Evolutionary conservation across 495 filamentous ascomycete species (phyloP).

Genomic region (Zalerion maritima): DNA sequence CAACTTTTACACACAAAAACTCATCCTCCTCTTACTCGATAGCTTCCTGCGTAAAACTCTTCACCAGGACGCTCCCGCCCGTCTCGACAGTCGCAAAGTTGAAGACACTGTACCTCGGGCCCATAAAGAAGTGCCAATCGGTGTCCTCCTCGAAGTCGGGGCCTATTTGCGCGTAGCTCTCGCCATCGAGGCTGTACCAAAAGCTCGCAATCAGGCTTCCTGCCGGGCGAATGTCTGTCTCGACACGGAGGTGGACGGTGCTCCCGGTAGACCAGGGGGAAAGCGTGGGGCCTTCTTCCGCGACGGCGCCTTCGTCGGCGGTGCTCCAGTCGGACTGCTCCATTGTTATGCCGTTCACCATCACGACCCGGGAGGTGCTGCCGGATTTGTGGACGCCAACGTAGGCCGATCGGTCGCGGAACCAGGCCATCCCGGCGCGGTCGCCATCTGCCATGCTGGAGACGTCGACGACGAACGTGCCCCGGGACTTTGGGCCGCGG

Average conservation of each 20-base stretch:
- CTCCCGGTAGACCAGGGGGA: slow-evolving; percentile 7
- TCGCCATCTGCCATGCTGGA: slow-evolving; percentile 35
- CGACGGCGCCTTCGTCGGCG: slow-evolving; percentile 20
- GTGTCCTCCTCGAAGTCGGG: slow-evolving; percentile 25
- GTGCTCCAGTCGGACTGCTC: slow-evolving; percentile 24
- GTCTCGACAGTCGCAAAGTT: slow-evolving; percentile 39
- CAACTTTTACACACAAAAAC: too few species aligned
- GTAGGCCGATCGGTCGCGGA: slow-evolving; percentile 37
- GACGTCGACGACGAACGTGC: slow-evolving; percentile 32
- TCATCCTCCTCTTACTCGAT: too few species aligned
- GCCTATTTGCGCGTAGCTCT: slow-evolving; percentile 28
- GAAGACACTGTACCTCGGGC: slow-evolving; percentile 43
- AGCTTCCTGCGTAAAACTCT: slow-evolving; percentile 15
- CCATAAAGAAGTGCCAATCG: slow-evolving; percentile 36
- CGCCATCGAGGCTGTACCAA: slow-evolving; percentile 37
- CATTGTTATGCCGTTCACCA: slow-evolving; percentile 15
- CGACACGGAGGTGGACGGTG: slow-evolving; percentile 28
- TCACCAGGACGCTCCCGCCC: slow-evolving; percentile 32
- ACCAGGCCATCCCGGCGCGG: slow-evolving; percentile 31
- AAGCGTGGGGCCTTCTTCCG: slow-evolving; percentile 14
- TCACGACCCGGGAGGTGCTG: slow-evolving; percentile 9
- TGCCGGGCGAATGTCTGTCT: slow-evolving; percentile 25
- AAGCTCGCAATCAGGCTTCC: slow-evolving; percentile 20
- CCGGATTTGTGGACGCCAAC: slow-evolving; percentile 28
- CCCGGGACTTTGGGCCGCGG: slow-evolving; percentile 32